Percentiles rank a stretch among this genome's conserved stretches.
Evolutionary conservation across 2,329 filamentous ascomycete species (phyloP).

Genomic region (Xylariaceae sp.): DNA sequence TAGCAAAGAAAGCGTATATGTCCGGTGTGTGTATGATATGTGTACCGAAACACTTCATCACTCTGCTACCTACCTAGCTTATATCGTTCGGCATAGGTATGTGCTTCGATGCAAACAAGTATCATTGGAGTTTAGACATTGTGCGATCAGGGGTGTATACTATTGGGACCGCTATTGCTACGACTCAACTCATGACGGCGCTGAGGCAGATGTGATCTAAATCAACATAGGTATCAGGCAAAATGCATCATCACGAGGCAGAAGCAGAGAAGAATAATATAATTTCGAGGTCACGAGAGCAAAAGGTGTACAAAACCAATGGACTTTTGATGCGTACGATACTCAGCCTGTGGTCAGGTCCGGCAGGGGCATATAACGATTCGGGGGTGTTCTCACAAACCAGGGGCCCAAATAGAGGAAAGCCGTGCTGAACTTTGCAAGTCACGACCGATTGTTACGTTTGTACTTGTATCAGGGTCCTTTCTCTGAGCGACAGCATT

Average conservation of each 20-base stretch:
- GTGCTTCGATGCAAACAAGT: neutral
- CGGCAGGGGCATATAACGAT: no score
- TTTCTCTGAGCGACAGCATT: neutral
- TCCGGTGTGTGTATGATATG: conserved; percentile 11
- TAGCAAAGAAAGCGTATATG: conserved; percentile 6
- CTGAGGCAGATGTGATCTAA: neutral
- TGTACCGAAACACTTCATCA: conserved; percentile 16
- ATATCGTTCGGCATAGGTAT: neutral
- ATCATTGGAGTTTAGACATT: neutral
- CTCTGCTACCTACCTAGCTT: neutral
- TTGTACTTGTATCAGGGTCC: neutral
- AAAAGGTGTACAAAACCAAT: no score
- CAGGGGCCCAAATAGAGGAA: no score
- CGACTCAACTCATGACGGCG: neutral
- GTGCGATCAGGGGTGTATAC: neutral
- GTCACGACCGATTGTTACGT: neutral
- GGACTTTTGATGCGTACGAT: no score
- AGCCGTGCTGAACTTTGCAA: no score
- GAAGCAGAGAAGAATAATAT: no score
- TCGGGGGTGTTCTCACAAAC: no score
- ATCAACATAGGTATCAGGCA: neutral
- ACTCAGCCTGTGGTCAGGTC: no score
- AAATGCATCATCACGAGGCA: no score
- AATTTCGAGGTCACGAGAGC: no score
- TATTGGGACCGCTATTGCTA: neutral